A percentile compares a stretch with the other conserved stretches of the same genome.
Conservation (phyloP, 1,139 yeast genomes). For the Eremothecium coryli region DNA sequence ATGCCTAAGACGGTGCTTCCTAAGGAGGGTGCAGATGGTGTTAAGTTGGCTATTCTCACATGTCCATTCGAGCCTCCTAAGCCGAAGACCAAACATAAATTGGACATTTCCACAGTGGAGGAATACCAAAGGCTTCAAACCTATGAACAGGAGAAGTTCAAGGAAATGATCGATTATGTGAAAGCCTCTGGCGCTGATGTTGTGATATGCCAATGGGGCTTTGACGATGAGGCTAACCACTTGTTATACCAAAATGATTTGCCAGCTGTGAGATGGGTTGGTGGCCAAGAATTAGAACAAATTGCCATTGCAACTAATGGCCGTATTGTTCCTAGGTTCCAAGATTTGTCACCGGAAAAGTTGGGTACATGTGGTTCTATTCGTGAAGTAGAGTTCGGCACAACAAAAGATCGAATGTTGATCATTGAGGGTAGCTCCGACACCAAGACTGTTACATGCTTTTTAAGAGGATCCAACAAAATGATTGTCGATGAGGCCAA, state of each 20-base stretch:
- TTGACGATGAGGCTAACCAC: constrained; percentile 98
- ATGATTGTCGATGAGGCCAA: constrained; percentile 97
- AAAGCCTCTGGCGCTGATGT: constrained; percentile 90
- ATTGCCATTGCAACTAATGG: constrained; percentile 97
- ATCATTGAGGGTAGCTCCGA: constrained; percentile 87
- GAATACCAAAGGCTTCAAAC: constrained; percentile 85
- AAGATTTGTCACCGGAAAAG: constrained; percentile 74
- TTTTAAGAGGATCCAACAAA: constrained; percentile 90
- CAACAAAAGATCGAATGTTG: constrained; percentile 92
- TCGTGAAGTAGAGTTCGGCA: constrained; percentile 87
- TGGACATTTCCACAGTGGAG: constrained; percentile 84
- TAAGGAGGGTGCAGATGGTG: constrained; percentile 42
- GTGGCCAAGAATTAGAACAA: constrained; percentile 92
- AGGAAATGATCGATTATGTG: constrained; percentile 80
- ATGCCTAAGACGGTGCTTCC: constrained; percentile 68
- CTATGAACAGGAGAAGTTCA: constrained; percentile 85
- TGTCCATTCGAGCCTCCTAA: constrained; percentile 99
- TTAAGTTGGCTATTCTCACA: constrained; percentile 86
- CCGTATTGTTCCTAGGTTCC: constrained; percentile 93
- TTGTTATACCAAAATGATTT: constrained; percentile 74
- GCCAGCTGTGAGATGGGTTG: constrained; percentile 98
- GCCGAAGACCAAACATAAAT: constrained; percentile 96
- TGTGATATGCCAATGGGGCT: constrained; percentile 99
- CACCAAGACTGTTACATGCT: constrained; percentile 85
- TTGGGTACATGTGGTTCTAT: constrained; percentile 83